These are phyloP conservation scores for Ophiostoma ips DNA, from an alignment of 2,329 filamentous ascomycete genomes.

Conservation along the genomic window DNA sequence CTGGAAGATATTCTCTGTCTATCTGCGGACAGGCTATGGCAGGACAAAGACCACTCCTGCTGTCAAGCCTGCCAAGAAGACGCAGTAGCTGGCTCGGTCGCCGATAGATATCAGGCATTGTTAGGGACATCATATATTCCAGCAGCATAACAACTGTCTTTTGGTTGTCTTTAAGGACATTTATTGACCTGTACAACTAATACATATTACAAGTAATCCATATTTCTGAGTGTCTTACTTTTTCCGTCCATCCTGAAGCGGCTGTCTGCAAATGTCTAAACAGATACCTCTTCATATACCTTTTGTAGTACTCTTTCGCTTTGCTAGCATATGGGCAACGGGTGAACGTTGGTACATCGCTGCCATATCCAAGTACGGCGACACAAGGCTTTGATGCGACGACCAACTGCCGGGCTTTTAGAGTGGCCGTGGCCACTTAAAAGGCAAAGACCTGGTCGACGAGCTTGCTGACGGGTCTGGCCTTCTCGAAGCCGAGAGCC, in stretches of 20 bases:
- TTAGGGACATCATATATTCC: neutral
- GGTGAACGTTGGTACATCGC: too few species aligned
- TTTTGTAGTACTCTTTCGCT: too few species aligned
- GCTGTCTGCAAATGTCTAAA: too few species aligned
- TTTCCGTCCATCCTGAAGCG: too few species aligned
- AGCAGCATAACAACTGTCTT: neutral
- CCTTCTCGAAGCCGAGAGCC: conserved; percentile 80
- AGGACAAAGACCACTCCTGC: conserved; percentile 10
- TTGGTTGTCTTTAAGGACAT: too few species aligned
- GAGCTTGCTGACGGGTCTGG: conserved; percentile 89
- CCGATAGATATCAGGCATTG: neutral
- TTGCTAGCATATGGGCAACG: too few species aligned
- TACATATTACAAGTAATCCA: too few species aligned
- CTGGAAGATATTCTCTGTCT: conserved; percentile 38
- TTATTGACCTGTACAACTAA: too few species aligned
- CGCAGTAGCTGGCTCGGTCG: conserved; percentile 3
- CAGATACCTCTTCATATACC: too few species aligned
- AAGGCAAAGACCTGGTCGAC: conserved; percentile 98
- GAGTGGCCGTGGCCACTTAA: conserved; percentile 22
- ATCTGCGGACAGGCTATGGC: conserved; percentile 21
- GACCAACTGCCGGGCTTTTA: neutral
- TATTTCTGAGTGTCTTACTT: too few species aligned
- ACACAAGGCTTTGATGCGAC: neutral
- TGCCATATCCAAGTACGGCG: too few species aligned
- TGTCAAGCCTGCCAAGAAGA: conserved; percentile 14